Evolutionary conservation across 352 stramenopile genomes (phyloP).

Genomic region (Phytophthora fragariaefolia): DNA sequence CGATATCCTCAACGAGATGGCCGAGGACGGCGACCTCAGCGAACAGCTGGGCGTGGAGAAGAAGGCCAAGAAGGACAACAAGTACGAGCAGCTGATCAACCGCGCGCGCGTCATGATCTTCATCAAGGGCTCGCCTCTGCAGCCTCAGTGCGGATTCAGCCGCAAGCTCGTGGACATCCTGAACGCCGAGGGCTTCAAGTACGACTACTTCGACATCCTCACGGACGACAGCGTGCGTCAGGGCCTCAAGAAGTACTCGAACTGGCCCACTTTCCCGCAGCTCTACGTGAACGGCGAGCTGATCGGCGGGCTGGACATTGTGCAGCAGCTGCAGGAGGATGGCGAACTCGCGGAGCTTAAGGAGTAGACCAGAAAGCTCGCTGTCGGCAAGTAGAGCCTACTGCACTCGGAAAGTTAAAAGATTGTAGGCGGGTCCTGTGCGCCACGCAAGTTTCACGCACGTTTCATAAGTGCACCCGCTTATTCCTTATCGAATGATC

Average conservation of each 20-base stretch:
- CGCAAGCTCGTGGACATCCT: conserved; percentile 95
- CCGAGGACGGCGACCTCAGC: conserved; percentile 88
- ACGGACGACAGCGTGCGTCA: conserved; percentile 96
- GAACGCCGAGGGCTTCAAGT: conserved; percentile 89
- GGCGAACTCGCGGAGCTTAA: conserved; percentile 85
- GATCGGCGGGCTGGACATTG: conserved; percentile 97
- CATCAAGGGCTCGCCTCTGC: conserved; percentile 96
- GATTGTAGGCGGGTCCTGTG: conserved; percentile 3
- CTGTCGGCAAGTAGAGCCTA: conserved; percentile 2
- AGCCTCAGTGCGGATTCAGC: conserved; percentile 96
- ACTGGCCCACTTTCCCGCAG: conserved; percentile 99
- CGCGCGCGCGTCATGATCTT: conserved; percentile 96
- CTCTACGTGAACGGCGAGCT: conserved; percentile 98
- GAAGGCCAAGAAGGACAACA: conserved; percentile 87
- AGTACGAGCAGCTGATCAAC: conserved; percentile 92
- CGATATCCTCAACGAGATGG: conserved; percentile 97
- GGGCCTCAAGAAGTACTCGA: conserved; percentile 97
- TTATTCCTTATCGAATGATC: conserved; percentile 30
- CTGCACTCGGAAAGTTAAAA: conserved; percentile 18
- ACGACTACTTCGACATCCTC: conserved; percentile 98
- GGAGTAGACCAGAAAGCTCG: conserved; percentile 44
- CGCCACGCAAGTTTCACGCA: too few species aligned
- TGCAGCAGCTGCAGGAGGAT: conserved; percentile 95
- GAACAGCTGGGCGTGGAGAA: conserved; percentile 91
- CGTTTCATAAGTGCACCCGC: conserved; percentile 13